Base-by-base conservation (phyloP, 1,139 yeast species). In the Saccharomyces hybrid region DNA sequence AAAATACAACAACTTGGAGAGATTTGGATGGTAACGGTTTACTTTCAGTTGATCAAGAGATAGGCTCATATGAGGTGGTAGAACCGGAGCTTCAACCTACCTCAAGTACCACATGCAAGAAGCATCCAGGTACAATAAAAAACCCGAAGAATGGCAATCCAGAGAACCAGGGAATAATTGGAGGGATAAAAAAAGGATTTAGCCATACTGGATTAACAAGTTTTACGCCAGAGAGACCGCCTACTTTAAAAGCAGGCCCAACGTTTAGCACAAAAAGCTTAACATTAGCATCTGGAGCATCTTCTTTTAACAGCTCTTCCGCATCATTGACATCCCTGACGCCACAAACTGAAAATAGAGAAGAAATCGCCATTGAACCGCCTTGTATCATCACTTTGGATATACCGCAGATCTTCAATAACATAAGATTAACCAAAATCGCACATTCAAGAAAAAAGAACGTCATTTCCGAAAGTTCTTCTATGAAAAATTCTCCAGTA, bases 11-110 rank as follows among this genome's bases (percentile, higher is more conserved):
- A 2, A 55, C 58, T 23, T 69, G 73, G 73, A 64, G 73, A 57
- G 73, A 69, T 54, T 66, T 69, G 6, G 71, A 68, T 48, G 73
- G 73, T 1, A 63, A 65, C 57, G 73, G 72, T 1, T 55, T 69
- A 11, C 52, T 67, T n/a, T 64, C 67, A 54, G 47, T 67, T 5
- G 62, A 64, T 28, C 73, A 67, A 55, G 60, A 63, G 23, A 46
- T 54, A 3, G 70, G 68, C 3, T 53, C 60, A 4, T 66, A 64
- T 48, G 59, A 56, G 25, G 49, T 59, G 7, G 5, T 49, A 8
- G 50, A 54, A 9, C 50, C 47, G 46, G 56, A 51, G 27, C 41
- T n/a, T 31, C 49, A 41, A 26, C 41, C 19, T 3, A 29, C 5
- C 28, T 32, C 13, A 41, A 25, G 9, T 31, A 34, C 29, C 5